These are phyloP conservation scores for Metschnikowia lachancei DNA, from an alignment of 805 yeast genomes.

Conservation along the genomic window DNA sequence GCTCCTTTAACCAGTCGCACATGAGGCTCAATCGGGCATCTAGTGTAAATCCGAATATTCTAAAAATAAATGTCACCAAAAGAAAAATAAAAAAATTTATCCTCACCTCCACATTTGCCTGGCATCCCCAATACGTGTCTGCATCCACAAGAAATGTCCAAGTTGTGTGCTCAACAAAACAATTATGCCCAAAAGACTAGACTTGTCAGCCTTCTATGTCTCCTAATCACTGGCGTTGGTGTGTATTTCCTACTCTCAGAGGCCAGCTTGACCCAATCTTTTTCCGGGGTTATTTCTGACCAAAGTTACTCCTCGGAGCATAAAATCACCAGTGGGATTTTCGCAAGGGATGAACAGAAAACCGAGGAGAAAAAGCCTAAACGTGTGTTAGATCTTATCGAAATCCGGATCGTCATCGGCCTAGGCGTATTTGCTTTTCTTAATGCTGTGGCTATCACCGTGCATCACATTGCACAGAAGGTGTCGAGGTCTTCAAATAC, in stretches of 20 bases:
- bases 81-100: neutral
- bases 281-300: too few species aligned
- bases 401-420: slow-evolving; percentile 34
- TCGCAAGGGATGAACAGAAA: slow-evolving; percentile 8
- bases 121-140: too few species aligned
- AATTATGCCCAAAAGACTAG: neutral
- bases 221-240: neutral
- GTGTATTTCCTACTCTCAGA: neutral
- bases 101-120: neutral
- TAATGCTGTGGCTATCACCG: slow-evolving; percentile 35
- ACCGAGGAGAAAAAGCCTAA: slow-evolving; percentile 5
- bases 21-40: slow-evolving; percentile 4
- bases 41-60: slow-evolving; percentile 1
- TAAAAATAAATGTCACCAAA: slow-evolving; percentile 5
- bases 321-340: neutral
- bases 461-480: slow-evolving; percentile 38
- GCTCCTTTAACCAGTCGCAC: too few species aligned
- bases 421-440: slow-evolving; percentile 34
- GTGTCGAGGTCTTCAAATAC: slow-evolving; percentile 27
- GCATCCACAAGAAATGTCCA: too few species aligned
- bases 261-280: neutral
- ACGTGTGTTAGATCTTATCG: slow-evolving; percentile 17
- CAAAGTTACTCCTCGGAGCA: neutral
- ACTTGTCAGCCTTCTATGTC: neutral
- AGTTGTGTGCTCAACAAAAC: too few species aligned